Base-by-base conservation (phyloP, 2,329 filamentous ascomycete species). In the Colletotrichum sp. region DNA sequence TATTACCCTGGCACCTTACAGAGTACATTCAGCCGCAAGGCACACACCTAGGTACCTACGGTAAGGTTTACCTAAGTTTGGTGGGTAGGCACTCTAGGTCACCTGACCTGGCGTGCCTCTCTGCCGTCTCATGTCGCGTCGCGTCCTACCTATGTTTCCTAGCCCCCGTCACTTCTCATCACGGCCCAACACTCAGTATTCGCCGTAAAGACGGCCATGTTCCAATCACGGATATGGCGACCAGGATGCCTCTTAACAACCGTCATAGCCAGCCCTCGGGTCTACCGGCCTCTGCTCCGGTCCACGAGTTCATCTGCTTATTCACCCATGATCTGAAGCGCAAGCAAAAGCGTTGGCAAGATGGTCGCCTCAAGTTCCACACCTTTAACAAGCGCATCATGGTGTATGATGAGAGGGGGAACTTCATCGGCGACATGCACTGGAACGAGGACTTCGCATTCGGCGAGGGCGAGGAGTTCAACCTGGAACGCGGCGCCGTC, bases 321-420 rank as follows among this genome's bases (percentile, higher is more conserved):
- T 98, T 95, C 85, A 98, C 96, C 3, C 92, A 95, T 82, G 96
- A 98, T 82, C 84, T 98, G 57, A 92, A 93, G 68, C 92, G 95
- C 72, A 98, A 98, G 86, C 93, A 95, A 80, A 98, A 98, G 83
- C 90, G 95, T 76, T 98, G 96, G 96, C 95, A 98, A 81, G 96
- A 98, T 93, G 96, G 96, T 44, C 92, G 92, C 68, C 90, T 98
- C 77, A 94, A 94, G 78, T 98, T 94, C 78, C 96, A 98, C 82
- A 94, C 94, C 1, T 98, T 98, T 90, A 98, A 98, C 86, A 95
- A 93, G 82, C 92, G 95, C 6, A 88, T 97, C 76, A 98, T 98
- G 95, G 95, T 98, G 8, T 96, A 97, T 80, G 96, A 98, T 83
- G 92, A 95, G 63, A 88, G 91, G 4, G 92, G 94, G 0, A 95